A percentile compares a stretch with the other conserved stretches of the same genome.
Conservation (phyloP, 768 basidiomycete genomes). For the Steccherinum ochraceum region DNA sequence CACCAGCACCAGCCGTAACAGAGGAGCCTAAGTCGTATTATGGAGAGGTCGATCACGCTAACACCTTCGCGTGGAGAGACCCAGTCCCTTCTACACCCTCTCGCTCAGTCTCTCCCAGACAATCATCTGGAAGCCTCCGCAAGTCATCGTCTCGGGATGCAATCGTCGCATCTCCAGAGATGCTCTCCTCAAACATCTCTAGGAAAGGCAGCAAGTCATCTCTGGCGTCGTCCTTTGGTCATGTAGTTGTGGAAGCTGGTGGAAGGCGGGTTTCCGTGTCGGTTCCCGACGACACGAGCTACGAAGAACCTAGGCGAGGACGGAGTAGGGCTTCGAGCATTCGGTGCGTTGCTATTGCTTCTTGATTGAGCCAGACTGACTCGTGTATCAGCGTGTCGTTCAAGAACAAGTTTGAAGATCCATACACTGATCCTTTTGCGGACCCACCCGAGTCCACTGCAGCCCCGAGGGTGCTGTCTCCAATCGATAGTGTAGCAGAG, state of each 20-base stretch:
- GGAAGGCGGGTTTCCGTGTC: constrained; percentile 13
- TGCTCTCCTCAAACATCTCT: constrained; percentile 6
- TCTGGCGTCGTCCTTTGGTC: constrained; percentile 21
- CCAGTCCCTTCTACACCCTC: neutral
- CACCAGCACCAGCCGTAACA: neutral
- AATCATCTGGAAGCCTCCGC: constrained; percentile 8
- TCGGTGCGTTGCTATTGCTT: constrained; percentile 13
- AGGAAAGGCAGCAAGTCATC: constrained; percentile 19
- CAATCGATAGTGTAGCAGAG: constrained; percentile 25
- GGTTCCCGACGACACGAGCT: constrained; percentile 5
- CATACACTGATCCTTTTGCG: constrained; percentile 21
- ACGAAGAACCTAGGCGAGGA: constrained; percentile 15
- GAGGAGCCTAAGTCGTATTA: constrained; percentile 3
- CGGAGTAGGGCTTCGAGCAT: constrained; percentile 18
- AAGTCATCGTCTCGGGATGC: neutral
- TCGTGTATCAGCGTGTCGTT: constrained; percentile 8
- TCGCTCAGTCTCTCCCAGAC: constrained; percentile 8
- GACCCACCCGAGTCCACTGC: constrained; percentile 14
- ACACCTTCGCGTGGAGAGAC: constrained; percentile 17
- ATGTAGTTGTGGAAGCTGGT: constrained; percentile 9
- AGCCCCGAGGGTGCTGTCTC: constrained; percentile 13
- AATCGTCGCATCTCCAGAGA: constrained; percentile 1
- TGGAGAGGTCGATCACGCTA: constrained; percentile 6
- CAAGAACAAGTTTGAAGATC: constrained; percentile 11
- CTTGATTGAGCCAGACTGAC: neutral